Conservation (phyloP, 306 rosid genomes). For the Malus fusca region DNA sequence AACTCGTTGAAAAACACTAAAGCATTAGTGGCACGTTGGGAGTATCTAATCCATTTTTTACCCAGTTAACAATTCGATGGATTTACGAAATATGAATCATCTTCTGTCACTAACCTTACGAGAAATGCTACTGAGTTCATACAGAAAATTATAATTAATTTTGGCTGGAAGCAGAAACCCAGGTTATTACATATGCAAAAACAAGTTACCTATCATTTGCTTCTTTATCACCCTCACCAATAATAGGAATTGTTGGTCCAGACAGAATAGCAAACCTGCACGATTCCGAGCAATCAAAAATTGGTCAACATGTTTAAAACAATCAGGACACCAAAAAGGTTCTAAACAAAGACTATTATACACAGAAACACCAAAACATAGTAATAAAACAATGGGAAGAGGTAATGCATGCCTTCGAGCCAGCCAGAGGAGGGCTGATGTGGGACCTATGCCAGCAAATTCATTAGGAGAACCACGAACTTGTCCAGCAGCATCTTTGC, state of each 20-base stretch:
- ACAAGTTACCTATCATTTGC: constrained; percentile 83
- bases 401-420: constrained; percentile 61
- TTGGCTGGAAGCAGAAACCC: constrained; percentile 1
- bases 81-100: not conserved
- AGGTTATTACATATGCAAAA: not conserved
- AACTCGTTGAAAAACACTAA: not conserved
- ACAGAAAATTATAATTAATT: constrained; percentile 9
- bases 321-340: constrained; percentile 2
- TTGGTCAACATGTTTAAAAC: constrained; percentile 14
- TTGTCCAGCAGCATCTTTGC: constrained; percentile 99
- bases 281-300: constrained; percentile 27
- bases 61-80: not conserved
- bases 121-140: not conserved
- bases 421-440: constrained; percentile 96
- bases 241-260: constrained; percentile 96
- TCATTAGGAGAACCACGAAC: constrained; percentile 99
- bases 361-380: not conserved
- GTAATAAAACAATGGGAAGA: constrained; percentile 18
- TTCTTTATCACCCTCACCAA: constrained; percentile 91
- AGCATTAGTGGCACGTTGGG: not conserved
- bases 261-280: constrained; percentile 91
- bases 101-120: not conserved
- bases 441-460: constrained; percentile 93
- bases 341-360: not conserved
- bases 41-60: not conserved